Conservation (phyloP, 345 rosid species). For the Angophora floribunda region DNA sequence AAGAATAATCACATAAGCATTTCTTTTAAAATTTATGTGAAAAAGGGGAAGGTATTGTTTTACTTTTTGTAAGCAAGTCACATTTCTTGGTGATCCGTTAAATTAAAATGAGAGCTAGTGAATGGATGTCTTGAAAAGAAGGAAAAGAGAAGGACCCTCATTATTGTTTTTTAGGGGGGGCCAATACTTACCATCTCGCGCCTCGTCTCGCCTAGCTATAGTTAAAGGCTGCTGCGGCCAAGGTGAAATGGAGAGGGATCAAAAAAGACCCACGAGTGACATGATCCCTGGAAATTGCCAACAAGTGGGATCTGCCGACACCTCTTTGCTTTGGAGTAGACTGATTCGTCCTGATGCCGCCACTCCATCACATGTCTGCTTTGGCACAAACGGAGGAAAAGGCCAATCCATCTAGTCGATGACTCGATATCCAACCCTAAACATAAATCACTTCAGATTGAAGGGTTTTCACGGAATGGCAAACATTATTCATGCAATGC, state of each 20-base stretch:
- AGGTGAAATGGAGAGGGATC: background rate
- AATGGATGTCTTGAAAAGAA: background rate
- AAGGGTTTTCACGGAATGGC: background rate
- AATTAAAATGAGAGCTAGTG: background rate
- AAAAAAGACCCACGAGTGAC: background rate
- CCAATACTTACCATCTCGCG: background rate
- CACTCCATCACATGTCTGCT: background rate
- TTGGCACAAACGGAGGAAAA: background rate
- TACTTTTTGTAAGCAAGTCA: background rate
- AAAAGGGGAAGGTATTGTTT: background rate
- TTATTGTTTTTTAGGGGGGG: background rate
- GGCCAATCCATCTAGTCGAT: background rate
- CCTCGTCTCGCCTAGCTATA: background rate
- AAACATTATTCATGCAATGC: background rate
- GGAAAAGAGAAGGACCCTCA: background rate
- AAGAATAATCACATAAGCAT: too few species aligned
- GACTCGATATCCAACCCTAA: background rate
- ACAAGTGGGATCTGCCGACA: background rate
- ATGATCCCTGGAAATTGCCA: background rate
- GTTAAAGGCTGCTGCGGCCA: background rate
- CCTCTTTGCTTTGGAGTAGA: background rate
- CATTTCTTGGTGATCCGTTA: background rate
- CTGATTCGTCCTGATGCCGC: background rate
- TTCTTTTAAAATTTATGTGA: too few species aligned
- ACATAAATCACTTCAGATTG: background rate